Percentiles rank a stretch among this genome's conserved stretches.
Conservation (phyloP, 2,329 filamentous ascomycete genomes). For the Claviceps lovelessii region DNA sequence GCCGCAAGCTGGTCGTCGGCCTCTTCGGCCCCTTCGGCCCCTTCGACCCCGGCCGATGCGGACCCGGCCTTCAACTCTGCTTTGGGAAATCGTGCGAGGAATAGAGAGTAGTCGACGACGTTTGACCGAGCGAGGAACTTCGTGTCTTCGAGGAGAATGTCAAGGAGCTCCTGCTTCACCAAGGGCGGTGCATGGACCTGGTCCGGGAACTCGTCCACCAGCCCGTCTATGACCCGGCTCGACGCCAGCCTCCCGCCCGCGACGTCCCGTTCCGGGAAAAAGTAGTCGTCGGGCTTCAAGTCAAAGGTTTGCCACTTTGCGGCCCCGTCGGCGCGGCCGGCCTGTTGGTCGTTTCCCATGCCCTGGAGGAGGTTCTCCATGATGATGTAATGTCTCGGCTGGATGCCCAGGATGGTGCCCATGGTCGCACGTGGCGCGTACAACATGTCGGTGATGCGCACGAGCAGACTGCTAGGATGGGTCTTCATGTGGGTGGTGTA, state of each 20-base stretch:
- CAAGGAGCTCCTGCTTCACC: slow-evolving; percentile 41
- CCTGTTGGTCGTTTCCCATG: slow-evolving; percentile 26
- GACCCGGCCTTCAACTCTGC: slow-evolving; percentile 3
- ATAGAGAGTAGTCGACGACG: slow-evolving; percentile 63
- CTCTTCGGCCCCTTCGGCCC: not conserved
- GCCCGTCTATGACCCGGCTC: slow-evolving; percentile 48
- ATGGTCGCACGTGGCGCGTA: slow-evolving; percentile 40
- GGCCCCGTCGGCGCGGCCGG: slow-evolving; percentile 15
- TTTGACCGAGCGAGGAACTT: slow-evolving; percentile 46
- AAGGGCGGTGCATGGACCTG: slow-evolving; percentile 43
- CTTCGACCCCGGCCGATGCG: not conserved
- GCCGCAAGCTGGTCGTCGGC: not conserved
- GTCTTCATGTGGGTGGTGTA: slow-evolving; percentile 50
- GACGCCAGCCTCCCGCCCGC: slow-evolving; percentile 48
- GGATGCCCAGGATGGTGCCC: slow-evolving; percentile 43
- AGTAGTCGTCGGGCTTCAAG: slow-evolving; percentile 60
- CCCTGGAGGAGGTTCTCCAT: slow-evolving; percentile 65
- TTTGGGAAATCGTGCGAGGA: slow-evolving; percentile 40
- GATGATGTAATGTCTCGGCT: slow-evolving; percentile 58
- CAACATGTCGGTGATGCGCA: slow-evolving; percentile 59
- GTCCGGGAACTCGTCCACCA: slow-evolving; percentile 54
- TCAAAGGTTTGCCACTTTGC: slow-evolving; percentile 55
- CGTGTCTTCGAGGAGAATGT: slow-evolving; percentile 46
- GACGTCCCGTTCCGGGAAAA: slow-evolving; percentile 61
- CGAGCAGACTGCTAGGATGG: slow-evolving; percentile 46